Evolutionary conservation across 2,329 filamentous ascomycete genomes (phyloP).

Genomic region (Cercospora sp.): DNA sequence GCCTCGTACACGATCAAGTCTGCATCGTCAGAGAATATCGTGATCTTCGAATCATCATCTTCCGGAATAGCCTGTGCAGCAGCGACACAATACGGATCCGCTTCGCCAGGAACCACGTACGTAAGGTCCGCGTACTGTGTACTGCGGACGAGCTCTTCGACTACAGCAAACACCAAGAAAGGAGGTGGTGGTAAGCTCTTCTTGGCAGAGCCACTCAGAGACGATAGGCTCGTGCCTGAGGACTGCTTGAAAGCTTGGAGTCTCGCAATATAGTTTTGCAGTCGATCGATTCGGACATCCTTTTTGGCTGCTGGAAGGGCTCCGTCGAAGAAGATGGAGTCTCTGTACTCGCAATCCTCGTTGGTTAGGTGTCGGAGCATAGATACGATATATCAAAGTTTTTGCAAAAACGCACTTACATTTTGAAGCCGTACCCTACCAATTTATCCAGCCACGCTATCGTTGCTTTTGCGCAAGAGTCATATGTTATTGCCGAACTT

Average conservation of each 20-base stretch:
- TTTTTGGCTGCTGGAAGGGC: conserved; percentile 69
- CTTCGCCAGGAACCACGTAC: conserved; percentile 75
- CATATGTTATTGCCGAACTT: conserved; percentile 46
- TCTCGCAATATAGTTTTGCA: conserved; percentile 58
- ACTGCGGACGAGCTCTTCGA: conserved; percentile 62
- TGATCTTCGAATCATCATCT: conserved; percentile 28
- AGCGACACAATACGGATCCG: conserved; percentile 75
- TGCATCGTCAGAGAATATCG: conserved; percentile 79
- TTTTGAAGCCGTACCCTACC: conserved; percentile 53
- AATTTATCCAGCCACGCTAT: conserved; percentile 65
- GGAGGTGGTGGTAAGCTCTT: conserved; percentile 55
- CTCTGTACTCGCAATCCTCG: conserved; percentile 44
- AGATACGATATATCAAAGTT: neutral
- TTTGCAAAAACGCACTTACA: conserved; percentile 54
- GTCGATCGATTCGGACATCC: conserved; percentile 60
- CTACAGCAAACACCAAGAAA: conserved; percentile 75
- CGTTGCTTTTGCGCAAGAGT: conserved; percentile 60
- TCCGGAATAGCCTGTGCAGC: conserved; percentile 55
- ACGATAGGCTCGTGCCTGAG: conserved; percentile 29
- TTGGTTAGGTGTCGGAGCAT: neutral
- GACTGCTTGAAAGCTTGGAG: conserved; percentile 52
- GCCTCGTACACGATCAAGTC: conserved; percentile 78
- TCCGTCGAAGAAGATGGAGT: conserved; percentile 82
- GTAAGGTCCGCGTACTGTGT: conserved; percentile 47
- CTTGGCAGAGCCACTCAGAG: conserved; percentile 14